Base-by-base conservation (phyloP, 192 early-diverging fungal genomes). In the Backusella circina region DNA sequence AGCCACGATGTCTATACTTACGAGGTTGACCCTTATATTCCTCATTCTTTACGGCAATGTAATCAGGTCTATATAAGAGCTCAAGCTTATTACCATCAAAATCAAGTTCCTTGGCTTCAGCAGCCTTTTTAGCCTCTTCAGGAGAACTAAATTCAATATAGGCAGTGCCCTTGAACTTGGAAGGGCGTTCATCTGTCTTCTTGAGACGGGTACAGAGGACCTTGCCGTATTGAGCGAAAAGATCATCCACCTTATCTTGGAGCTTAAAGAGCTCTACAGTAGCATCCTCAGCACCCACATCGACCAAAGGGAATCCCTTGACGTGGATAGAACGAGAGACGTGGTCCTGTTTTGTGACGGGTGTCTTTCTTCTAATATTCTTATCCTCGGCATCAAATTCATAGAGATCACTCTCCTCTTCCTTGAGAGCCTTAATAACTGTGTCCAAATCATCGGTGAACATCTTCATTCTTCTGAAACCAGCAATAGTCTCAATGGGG, bases 381-480 rank as follows among this genome's bases (percentile, higher is more conserved):
- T 76, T 54, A 7, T 75, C 79, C 51, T 83, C 79, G 12, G 82
- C 88, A 75, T 82, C 85, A 18, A 91, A 82, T 77, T 91, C 88
- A 32, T 89, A 73, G 71, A 90, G 28, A 18, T 81, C 77, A 26
- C 38, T 65, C 41, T 79, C 75, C n/a, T 82, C 88, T 76, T 85
- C 84, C 32, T 83, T 80, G 5, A 91, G 72, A 9, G 89, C 89
- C 26, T 83, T 86, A 36, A 89, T 79, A 57, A 90, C 83, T 44
- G 83, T 67, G 18, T 69, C 77, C 67, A 57, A 54, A 65, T 86
- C 82, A 12, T 74, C 37, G 33, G 71, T 82, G 71, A 87, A 83
- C 23, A 79, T 77, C 32, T 85, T 74, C 86, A 91, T 88, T 68
- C 86, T 86, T 71, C 89, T 89, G 81, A 91, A 91, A 15, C 71